Base-by-base conservation (phyloP, 1,284 basidiomycete species). In the Ganoderma sp. region DNA sequence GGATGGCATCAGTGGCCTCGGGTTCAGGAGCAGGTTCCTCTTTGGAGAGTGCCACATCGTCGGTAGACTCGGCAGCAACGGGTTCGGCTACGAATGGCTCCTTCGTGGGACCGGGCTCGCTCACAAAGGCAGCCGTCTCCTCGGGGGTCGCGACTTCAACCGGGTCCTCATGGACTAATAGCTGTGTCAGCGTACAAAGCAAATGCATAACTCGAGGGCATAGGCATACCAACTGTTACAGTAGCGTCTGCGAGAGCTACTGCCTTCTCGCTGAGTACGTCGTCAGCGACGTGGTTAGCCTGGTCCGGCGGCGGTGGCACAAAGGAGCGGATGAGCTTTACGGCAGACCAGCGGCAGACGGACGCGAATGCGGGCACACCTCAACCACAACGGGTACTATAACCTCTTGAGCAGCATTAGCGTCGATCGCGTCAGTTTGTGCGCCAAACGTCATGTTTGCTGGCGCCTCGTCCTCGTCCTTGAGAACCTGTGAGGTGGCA, bases 171-270 rank as follows among this genome's bases (percentile, higher is more conserved):
- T 65, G 57, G 48, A 43, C 28, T 34, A 39, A 43, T 9, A 2
- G 12, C 19, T 15, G 45, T 9, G n/a, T 41, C 12, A 32, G 39
- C 22, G 50, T n/a, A 43, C 42, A 52, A 52, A 8, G 50, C 41
- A 54, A 28, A 58, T 32, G 34, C 28, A 22, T 32, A 8, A 15
- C 15, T 8, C 37, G 34, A 12, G 25, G 4, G 34, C 17, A 54
- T 52, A 42, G 39, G 68, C 71, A 43, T 65, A 72, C 71, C 69
- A 56, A 28, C 32, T 5, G 50, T 63, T 58, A 54, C 52, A 1
- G 41, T 32, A 32, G 64, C 9, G 66, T 68, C 66, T 25, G 54
- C 50, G 19, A 56, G 42, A 19, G 50, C 34, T n/a, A 37, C 62
- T 15, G n/a, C 50, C 5, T 58, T 39, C 19, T 64, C 65, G 34